A percentile compares a stretch with the other conserved stretches of the same genome.
phyloP scores from a whole-genome alignment of 176 grass and related monocot genomes.

The Carex pumila region DNA sequence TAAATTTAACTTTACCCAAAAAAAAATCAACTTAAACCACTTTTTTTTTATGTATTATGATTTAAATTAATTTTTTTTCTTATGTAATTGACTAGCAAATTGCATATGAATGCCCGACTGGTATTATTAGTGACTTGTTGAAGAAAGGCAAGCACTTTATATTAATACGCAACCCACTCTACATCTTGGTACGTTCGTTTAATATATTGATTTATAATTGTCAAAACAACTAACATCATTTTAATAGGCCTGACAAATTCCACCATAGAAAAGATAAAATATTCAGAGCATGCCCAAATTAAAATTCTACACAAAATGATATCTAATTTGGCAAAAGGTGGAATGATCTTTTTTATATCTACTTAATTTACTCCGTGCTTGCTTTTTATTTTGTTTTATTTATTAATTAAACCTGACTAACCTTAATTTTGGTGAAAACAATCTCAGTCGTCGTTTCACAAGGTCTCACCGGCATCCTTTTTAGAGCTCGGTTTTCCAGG shows the following conservation, averaged over 20 bases:
- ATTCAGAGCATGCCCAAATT: background rate
- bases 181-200: slow-evolving; percentile 54
- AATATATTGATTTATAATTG: background rate
- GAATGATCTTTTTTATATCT: background rate
- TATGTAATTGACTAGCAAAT: slow-evolving; percentile 52
- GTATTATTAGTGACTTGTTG: slow-evolving; percentile 54
- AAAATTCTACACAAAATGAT: background rate
- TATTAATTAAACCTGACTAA: background rate
- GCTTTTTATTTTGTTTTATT: background rate
- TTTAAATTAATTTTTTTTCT: background rate
- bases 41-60: background rate
- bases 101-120: slow-evolving; percentile 58
- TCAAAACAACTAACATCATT: background rate
- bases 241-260: background rate
- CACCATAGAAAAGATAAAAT: background rate
- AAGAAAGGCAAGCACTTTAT: slow-evolving; percentile 93
- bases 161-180: slow-evolving; percentile 72
- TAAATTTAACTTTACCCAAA: too few species aligned
- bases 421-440: background rate
- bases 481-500: slow-evolving; percentile 68
- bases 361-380: background rate
- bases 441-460: slow-evolving; percentile 66
- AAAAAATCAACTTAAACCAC: background rate
- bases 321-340: too few species aligned
- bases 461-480: slow-evolving; percentile 63